Conservation (phyloP, 768 basidiomycete species). For the Collybia sordida region DNA sequence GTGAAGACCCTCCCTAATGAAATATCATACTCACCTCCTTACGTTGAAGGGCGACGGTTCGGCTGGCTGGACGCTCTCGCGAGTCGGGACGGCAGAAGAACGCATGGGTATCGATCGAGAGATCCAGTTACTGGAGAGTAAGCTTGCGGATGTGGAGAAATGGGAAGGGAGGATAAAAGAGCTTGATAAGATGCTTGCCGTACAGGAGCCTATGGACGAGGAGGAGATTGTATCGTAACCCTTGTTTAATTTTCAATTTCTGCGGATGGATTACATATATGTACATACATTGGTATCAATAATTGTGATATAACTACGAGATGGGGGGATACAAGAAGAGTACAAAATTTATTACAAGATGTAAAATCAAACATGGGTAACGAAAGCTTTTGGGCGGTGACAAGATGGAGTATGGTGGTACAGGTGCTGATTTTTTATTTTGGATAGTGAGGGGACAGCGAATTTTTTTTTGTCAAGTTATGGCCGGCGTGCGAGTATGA, state of each 20-base stretch:
- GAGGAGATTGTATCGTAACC: too few species aligned
- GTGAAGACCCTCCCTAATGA: slow-evolving; percentile 74
- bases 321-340: too few species aligned
- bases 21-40: slow-evolving; percentile 87
- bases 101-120: slow-evolving; percentile 74
- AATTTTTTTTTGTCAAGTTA: background rate
- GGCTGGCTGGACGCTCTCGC: slow-evolving; percentile 69
- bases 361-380: background rate
- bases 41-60: slow-evolving; percentile 73
- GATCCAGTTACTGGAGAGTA: slow-evolving; percentile 63
- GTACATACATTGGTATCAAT: too few species aligned
- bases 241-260: too few species aligned
- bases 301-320: too few species aligned
- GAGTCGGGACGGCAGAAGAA: slow-evolving; percentile 73
- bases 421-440: too few species aligned
- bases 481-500: slow-evolving; percentile 13
- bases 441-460: background rate
- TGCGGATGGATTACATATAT: too few species aligned
- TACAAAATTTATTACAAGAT: too few species aligned
- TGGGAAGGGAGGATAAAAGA: slow-evolving; percentile 75
- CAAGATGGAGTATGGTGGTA: background rate
- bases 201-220: slow-evolving; percentile 30
- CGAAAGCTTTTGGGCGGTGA: background rate
- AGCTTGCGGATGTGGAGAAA: slow-evolving; percentile 64
- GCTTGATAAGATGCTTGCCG: slow-evolving; percentile 55